These are phyloP conservation scores for Lactarius hengduanensis DNA, from an alignment of 768 basidiomycete genomes.

Conservation along the genomic window DNA sequence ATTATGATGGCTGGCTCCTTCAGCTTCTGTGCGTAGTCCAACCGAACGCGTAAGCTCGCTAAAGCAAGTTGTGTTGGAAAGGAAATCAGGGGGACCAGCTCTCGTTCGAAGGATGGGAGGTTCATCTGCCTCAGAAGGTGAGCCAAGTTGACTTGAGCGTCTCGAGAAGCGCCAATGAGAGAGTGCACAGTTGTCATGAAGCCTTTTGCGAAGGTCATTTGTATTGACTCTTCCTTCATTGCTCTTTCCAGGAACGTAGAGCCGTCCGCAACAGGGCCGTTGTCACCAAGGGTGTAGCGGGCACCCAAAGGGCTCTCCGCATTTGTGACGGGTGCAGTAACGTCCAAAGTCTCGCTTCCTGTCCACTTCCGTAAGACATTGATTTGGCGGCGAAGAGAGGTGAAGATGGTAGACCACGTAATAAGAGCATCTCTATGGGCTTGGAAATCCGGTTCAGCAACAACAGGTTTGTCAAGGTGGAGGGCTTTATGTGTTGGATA, in stretches of 20 bases:
- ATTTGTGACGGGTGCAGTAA: conserved; percentile 73
- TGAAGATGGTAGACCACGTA: conserved; percentile 88
- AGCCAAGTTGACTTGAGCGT: conserved; percentile 80
- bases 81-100: conserved; percentile 88
- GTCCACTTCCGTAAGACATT: conserved; percentile 87
- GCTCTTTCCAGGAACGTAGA: conserved; percentile 91
- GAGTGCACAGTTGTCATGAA: conserved; percentile 84
- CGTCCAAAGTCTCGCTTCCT: conserved; percentile 86
- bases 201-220: conserved; percentile 89
- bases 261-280: conserved; percentile 57
- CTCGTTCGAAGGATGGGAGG: conserved; percentile 85
- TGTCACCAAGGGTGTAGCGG: conserved; percentile 31
- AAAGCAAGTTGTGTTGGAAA: conserved; percentile 95
- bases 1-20: conserved; percentile 87
- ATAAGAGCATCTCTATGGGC: conserved; percentile 86
- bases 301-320: conserved; percentile 50
- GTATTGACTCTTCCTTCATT: conserved; percentile 94
- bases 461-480: conserved; percentile 71
- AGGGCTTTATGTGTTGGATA: conserved; percentile 85
- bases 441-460: conserved; percentile 64
- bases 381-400: conserved; percentile 81
- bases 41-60: conserved; percentile 83
- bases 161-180: conserved; percentile 81
- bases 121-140: conserved; percentile 81
- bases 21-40: conserved; percentile 85